phyloP scores from a whole-genome alignment of 306 rosid genomes.

The Carpinus fangiana region DNA sequence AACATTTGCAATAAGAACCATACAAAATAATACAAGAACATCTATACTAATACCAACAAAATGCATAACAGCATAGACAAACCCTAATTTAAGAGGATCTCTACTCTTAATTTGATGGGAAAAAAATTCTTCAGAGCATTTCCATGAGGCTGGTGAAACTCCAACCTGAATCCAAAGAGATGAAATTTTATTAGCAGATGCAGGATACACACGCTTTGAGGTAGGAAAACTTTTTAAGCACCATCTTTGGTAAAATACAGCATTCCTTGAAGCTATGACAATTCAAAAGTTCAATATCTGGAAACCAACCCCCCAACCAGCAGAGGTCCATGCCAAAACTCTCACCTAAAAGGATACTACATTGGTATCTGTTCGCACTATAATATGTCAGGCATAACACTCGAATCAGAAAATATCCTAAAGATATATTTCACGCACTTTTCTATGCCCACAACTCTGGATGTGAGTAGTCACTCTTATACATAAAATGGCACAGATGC shows the following conservation, averaged over 20 bases:
- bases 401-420: background rate
- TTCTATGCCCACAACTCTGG: background rate
- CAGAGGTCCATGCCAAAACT: background rate
- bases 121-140: slow-evolving; percentile 93
- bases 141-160: slow-evolving; percentile 91
- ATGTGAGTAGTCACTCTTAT: background rate
- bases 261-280: background rate
- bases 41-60: slow-evolving; percentile 5
- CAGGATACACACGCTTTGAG: slow-evolving; percentile 6
- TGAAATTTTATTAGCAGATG: background rate
- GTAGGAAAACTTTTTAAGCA: background rate
- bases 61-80: slow-evolving; percentile 28
- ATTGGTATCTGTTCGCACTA: background rate
- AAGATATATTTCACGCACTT: background rate
- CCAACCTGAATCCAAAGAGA: slow-evolving; percentile 18
- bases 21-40: background rate
- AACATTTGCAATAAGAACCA: slow-evolving; percentile 19
- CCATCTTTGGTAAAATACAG: slow-evolving; percentile 3
- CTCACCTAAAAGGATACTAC: background rate
- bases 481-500: background rate
- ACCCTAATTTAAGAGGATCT: slow-evolving; percentile 96
- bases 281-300: background rate
- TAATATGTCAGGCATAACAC: background rate
- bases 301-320: background rate
- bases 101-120: slow-evolving; percentile 72